Base-by-base conservation (phyloP, 202 grass and related monocot species). In the Setaria viridis region DNA sequence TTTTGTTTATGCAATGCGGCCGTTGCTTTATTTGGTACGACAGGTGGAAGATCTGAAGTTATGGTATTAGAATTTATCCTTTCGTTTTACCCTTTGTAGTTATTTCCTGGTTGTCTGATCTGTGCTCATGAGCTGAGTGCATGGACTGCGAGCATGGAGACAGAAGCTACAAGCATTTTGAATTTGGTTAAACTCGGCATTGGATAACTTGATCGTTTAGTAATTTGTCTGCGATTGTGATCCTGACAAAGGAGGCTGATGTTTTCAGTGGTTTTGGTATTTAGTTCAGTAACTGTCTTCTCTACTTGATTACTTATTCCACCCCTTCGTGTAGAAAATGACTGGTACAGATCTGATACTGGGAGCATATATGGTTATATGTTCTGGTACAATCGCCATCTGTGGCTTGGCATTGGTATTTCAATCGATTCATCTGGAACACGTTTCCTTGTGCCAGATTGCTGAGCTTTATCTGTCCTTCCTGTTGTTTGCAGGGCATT, bases 401-500 rank as follows among this genome's bases (percentile, higher is more conserved):
- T 39, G 0, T 48, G 10, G 41, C 42, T 68, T 71, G 64, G 30
- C 81, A 47, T 45, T 15, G 10, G 19, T 47, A 47, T 74, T 69
- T 51, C 37, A 58, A 3, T 63, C 15, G 14, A 41, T 72, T 78
- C 43, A 30, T 82, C 72, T 58, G 54, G 11, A 47, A 57, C 32
- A 12, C 9, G 21, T 72, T 72, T 71, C 29, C 33, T 87, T 86
- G 79, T 50, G 66, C 67, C 74, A 20, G 30, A 25, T 63, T 43
- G 4, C 29, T 87, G 57, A 88, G 7, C 57, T 51, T 76, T 81
- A 34, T 33, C n/a, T 78, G 42, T 16, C 59, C 9, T 79, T 37
- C 68, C 8, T 67, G 12, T 72, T 88, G 84, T 77, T 89, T 72
- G 33, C 85, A 90, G 91, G 80, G 51, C 35, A 82, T 62, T 88